Evolutionary conservation across 148 eudicot genomes (phyloP).

Genomic region (Heliamphora exappendiculata): DNA sequence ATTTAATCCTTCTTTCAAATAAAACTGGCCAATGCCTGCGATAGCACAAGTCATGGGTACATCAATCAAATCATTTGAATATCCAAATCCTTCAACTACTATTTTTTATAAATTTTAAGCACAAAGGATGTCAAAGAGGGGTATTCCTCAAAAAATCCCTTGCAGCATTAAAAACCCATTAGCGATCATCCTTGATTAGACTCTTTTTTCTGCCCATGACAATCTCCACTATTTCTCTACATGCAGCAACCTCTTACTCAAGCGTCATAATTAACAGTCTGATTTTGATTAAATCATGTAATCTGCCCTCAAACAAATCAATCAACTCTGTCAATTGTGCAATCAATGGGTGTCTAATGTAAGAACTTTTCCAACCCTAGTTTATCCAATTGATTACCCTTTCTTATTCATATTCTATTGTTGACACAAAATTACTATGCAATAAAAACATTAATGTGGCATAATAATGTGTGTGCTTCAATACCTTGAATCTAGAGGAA

Average conservation of each 20-base stretch:
- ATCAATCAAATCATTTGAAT: background rate
- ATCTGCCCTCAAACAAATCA: background rate
- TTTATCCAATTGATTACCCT: background rate
- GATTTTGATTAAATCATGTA: background rate
- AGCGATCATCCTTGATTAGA: background rate
- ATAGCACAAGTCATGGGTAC: background rate
- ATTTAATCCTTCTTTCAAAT: background rate
- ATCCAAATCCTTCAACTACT: background rate
- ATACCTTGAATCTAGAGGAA: slow-evolving; percentile 89
- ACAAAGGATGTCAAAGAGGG: background rate
- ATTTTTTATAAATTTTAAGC: background rate
- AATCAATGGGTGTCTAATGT: background rate
- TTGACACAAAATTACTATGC: background rate
- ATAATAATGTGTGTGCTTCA: background rate
- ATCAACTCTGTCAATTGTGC: background rate
- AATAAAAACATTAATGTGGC: background rate
- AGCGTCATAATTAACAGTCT: background rate
- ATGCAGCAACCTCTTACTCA: background rate
- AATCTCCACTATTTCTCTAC: background rate
- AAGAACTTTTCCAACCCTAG: background rate
- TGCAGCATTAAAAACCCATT: background rate
- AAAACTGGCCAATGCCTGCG: background rate
- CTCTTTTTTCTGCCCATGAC: background rate
- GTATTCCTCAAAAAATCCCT: background rate
- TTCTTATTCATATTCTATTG: background rate